Base-by-base conservation (phyloP, 1,284 basidiomycete genomes). In the Xerocomus nothofagi region DNA sequence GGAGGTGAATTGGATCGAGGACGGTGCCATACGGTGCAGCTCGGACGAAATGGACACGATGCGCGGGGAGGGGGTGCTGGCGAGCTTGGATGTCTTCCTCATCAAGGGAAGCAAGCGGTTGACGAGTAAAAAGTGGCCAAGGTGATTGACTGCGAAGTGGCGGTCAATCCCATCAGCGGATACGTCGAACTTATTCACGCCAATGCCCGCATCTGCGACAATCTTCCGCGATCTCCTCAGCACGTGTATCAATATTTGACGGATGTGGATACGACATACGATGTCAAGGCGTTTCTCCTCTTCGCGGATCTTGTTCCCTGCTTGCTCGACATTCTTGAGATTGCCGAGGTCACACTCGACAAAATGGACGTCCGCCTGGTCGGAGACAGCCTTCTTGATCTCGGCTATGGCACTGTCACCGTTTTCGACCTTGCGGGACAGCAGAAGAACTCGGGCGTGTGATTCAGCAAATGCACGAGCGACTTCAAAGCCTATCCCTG, bases 41-140 rank as follows among this genome's bases (percentile, higher is more conserved):
- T 72, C 69, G 37, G 71, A 72, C 20, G 73, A 70, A 43, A 76
- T 62, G 50, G 65, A 69, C 40, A 78, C 65, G 61, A 77, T 73
- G 21, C 75, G 71, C 0, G 72, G 71, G 1, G 63, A 40, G 24
- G 58, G 53, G 10, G 60, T 47, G 39, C 51, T 39, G 12, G 63
- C 63, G 11, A 65, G 43, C 39, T 56, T 60, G 23, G 70, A 64
- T 9, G 72, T 74, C 57, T 71, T 69, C 48, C 69, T 68, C 37
- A 75, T 57, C 44, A 76, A 66, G 2, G 73, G 73, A 49, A 76
- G 71, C 47, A 76, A 65, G 26, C 62, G 71, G 61, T 76, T 76
- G 60, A 73, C 66, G 52, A 72, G 68, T 56, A 72, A 66, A 64
- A 72, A 73, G 60, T 77, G 73, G 0, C 72, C 73, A 41, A 75